A percentile compares a stretch with the other conserved stretches of the same genome.
Conservation (phyloP, 768 basidiomycete species). For the Pulveroboletus sp. region DNA sequence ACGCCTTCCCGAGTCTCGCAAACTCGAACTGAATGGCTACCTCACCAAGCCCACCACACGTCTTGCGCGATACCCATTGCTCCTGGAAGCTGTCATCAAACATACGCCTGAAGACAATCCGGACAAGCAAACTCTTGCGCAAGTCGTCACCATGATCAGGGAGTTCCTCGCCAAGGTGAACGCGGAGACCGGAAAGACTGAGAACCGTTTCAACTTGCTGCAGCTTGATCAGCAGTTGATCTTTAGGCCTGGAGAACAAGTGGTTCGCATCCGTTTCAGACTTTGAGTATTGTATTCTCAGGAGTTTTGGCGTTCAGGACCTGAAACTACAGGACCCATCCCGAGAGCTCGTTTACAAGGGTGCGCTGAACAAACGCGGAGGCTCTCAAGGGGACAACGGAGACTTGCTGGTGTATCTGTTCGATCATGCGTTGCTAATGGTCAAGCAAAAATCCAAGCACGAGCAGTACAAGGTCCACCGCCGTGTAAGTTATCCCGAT, state of each 20-base stretch:
- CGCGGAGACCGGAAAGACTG: slow-evolving; percentile 88
- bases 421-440: slow-evolving; percentile 95
- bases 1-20: slow-evolving; percentile 89
- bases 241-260: slow-evolving; percentile 86
- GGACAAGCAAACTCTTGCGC: slow-evolving; percentile 73
- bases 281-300: neutral
- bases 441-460: slow-evolving; percentile 92
- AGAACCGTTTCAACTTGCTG: slow-evolving; percentile 92
- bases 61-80: slow-evolving; percentile 91
- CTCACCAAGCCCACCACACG: slow-evolving; percentile 97
- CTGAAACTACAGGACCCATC: slow-evolving; percentile 82
- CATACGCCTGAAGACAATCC: slow-evolving; percentile 87
- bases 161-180: slow-evolving; percentile 89
- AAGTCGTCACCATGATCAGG: slow-evolving; percentile 72
- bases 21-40: slow-evolving; percentile 96
- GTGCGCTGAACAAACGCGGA: slow-evolving; percentile 79
- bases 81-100: slow-evolving; percentile 89
- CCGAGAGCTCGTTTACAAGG: slow-evolving; percentile 89
- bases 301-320: slow-evolving; percentile 47
- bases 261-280: slow-evolving; percentile 50
- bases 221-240: slow-evolving; percentile 90
- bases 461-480: slow-evolving; percentile 90
- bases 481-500: slow-evolving; percentile 58
- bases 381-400: slow-evolving; percentile 71
- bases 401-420: slow-evolving; percentile 89